phyloP scores from a whole-genome alignment of 2,329 filamentous ascomycete genomes.

The Aspergillus versicolor region DNA sequence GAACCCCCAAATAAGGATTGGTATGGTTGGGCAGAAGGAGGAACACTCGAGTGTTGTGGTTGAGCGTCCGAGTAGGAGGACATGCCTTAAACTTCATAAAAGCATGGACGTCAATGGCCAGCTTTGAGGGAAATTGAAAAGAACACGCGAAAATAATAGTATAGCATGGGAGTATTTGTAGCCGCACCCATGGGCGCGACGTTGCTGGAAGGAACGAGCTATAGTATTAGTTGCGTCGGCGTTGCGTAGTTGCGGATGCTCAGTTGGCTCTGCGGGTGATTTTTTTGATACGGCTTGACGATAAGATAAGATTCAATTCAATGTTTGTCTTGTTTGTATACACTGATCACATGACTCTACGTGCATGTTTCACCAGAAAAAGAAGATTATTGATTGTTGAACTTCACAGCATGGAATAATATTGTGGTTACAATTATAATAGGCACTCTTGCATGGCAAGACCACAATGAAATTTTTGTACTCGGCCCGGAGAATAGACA shows the following conservation, averaged over 20 bases:
- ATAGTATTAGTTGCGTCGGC: not conserved
- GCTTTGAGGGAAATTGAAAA: not conserved
- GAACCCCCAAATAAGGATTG: slow-evolving; percentile 32
- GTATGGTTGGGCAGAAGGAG: slow-evolving; percentile 31
- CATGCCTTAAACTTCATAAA: slow-evolving; percentile 22
- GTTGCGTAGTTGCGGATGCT: not conserved
- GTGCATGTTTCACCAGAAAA: not conserved
- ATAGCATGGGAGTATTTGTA: not conserved
- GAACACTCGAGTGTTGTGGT: slow-evolving; percentile 22
- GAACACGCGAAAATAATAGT: not conserved
- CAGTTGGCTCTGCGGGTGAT: not conserved
- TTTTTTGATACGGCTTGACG: not conserved
- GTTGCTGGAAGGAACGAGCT: not conserved
- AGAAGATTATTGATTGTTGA: not conserved
- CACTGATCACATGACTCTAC: not conserved
- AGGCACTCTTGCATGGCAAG: no score
- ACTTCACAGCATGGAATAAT: no score
- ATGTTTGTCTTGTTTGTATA: not conserved
- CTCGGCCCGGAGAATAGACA: no score
- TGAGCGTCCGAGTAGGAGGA: slow-evolving; percentile 26
- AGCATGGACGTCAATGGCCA: not conserved
- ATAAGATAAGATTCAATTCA: not conserved
- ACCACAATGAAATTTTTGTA: no score
- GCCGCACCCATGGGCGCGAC: not conserved
- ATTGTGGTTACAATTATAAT: no score